A percentile compares a stretch with the other conserved stretches of the same genome.
Evolutionary conservation across 2,329 filamentous ascomycete species (phyloP).

Genomic region (Stromatinia cepivora): DNA sequence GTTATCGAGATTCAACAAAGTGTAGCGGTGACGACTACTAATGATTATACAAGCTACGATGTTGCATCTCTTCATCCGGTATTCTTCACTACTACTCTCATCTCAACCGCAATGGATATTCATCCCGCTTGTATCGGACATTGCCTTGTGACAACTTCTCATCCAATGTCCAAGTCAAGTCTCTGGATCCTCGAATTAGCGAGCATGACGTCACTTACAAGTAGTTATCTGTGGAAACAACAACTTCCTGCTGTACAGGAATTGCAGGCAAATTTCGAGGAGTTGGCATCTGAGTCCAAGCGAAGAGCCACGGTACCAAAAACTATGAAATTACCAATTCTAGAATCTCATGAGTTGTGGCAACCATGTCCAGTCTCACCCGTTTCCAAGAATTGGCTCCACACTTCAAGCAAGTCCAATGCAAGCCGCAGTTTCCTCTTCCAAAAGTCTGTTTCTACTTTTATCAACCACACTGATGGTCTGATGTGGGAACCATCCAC

Average conservation of each 20-base stretch:
- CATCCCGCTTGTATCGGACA: slow-evolving; percentile 29
- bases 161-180: neutral
- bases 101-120: slow-evolving; percentile 16
- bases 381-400: slow-evolving; percentile 14
- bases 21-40: neutral
- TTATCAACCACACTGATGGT: neutral
- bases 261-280: neutral
- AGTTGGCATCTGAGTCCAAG: no score
- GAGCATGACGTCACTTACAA: neutral
- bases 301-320: neutral
- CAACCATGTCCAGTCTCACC: neutral
- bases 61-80: neutral
- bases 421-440: neutral
- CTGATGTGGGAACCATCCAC: neutral
- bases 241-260: neutral
- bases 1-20: neutral
- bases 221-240: neutral
- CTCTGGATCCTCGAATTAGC: neutral
- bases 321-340: neutral
- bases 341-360: slow-evolving; percentile 15
- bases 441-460: neutral
- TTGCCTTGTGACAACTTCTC: neutral
- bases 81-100: slow-evolving; percentile 20
- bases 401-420: neutral
- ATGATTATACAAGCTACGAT: neutral